A percentile compares a stretch with the other conserved stretches of the same genome.
These are phyloP conservation scores for Luffa aegyptiaca DNA, from an alignment of 306 rosid species.

Conservation along the genomic window DNA sequence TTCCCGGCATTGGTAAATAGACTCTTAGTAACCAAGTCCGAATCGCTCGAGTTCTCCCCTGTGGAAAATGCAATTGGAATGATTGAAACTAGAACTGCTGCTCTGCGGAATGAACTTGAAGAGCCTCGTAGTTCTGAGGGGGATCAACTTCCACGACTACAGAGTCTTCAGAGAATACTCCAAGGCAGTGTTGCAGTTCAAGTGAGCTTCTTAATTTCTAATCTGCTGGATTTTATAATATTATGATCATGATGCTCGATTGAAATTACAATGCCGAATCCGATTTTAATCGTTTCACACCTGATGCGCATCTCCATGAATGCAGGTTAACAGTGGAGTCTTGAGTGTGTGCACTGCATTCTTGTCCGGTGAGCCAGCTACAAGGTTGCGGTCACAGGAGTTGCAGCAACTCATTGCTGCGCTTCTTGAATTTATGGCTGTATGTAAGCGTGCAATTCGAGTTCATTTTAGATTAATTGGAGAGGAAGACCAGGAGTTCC, in stretches of 20 bases:
- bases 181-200: slow-evolving; percentile 99
- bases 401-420: slow-evolving; percentile 97
- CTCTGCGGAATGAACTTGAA: slow-evolving; percentile 94
- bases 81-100: slow-evolving; percentile 97
- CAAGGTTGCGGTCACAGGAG: slow-evolving; percentile 91
- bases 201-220: slow-evolving; percentile 29
- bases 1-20: slow-evolving; percentile 97
- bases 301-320: not conserved
- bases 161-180: slow-evolving; percentile 91
- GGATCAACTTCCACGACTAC: slow-evolving; percentile 95
- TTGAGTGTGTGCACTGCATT: slow-evolving; percentile 96
- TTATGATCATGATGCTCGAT: not conserved
- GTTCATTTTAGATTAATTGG: slow-evolving; percentile 90
- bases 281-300: not conserved
- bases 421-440: slow-evolving; percentile 97
- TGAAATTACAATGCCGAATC: not conserved
- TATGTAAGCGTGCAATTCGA: slow-evolving; percentile 94
- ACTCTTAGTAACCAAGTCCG: slow-evolving; percentile 74
- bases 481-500: slow-evolving; percentile 98
- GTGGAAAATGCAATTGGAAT: slow-evolving; percentile 98
- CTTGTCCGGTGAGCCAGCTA: slow-evolving; percentile 95
- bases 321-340: slow-evolving; percentile 96
- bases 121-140: slow-evolving; percentile 99
- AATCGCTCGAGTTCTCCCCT: slow-evolving; percentile 94
- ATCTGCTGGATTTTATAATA: not conserved